These are phyloP conservation scores for Trametes sanguinea DNA, from an alignment of 768 basidiomycete species.

Conservation along the genomic window DNA sequence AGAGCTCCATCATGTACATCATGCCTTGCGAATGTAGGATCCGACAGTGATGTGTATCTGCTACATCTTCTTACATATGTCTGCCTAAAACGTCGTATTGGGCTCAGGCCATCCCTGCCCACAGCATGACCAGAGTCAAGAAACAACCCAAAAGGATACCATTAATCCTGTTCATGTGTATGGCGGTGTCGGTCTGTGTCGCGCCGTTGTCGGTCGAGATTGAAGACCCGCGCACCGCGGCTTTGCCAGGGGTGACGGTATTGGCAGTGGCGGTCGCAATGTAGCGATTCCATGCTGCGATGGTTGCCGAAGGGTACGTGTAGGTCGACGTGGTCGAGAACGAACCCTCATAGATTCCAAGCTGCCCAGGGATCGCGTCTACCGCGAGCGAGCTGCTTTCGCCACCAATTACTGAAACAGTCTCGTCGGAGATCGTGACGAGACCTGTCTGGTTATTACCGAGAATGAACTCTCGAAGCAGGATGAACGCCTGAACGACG, in stretches of 20 bases:
- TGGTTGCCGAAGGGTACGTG: conserved; percentile 32
- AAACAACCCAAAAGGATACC: no score
- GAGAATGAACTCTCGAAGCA: conserved; percentile 67
- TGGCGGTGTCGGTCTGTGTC: no score
- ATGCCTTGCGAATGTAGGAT: no score
- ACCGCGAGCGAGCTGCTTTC: conserved; percentile 47
- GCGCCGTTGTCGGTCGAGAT: no score
- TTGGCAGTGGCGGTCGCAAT: conserved; percentile 22
- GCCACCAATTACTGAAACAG: conserved; percentile 48
- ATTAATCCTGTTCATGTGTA: no score
- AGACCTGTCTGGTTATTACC: conserved; percentile 62
- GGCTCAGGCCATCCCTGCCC: no score
- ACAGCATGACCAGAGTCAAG: no score
- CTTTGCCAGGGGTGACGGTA: neutral
- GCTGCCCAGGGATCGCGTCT: conserved; percentile 52
- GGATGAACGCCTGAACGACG: conserved; percentile 51
- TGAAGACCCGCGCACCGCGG: no score
- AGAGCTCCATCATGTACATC: no score
- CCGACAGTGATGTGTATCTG: no score
- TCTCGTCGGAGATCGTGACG: conserved; percentile 38
- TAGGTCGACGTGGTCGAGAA: conserved; percentile 30
- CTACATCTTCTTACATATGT: no score
- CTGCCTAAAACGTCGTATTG: no score
- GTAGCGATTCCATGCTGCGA: conserved; percentile 36
- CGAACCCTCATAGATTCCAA: conserved; percentile 57